Percentiles rank a stretch among this genome's conserved stretches.
Conservation (phyloP, 495 filamentous ascomycete species). For the Xylaria palmicola region DNA sequence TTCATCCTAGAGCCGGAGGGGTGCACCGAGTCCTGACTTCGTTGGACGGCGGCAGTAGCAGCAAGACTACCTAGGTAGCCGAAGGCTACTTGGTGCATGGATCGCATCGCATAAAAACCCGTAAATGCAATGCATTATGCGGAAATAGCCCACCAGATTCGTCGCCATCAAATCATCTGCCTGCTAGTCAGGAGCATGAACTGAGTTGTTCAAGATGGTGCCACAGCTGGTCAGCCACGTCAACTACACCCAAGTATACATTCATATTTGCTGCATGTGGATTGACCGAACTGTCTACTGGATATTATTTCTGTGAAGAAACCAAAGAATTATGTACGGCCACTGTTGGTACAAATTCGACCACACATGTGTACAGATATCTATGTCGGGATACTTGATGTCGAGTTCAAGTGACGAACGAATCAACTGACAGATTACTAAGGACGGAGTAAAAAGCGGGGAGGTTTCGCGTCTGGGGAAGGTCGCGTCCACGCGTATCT, state of each 20-base stretch:
- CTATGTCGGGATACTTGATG: no score
- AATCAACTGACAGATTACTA: no score
- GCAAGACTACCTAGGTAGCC: not conserved
- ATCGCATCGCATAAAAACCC: not conserved
- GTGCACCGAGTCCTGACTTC: not conserved
- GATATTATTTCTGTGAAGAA: no score
- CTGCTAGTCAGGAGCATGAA: not conserved
- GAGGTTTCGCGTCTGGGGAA: not conserved
- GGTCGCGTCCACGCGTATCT: not conserved
- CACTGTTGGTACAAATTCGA: no score
- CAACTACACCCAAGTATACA: not conserved
- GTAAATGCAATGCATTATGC: no score
- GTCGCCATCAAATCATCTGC: not conserved
- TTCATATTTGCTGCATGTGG: not conserved
- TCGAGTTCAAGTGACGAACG: no score
- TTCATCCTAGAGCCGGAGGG: conserved; percentile 15
- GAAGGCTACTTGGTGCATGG: not conserved
- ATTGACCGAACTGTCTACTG: not conserved
- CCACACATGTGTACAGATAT: not conserved
- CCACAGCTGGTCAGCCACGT: not conserved
- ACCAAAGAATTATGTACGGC: no score
- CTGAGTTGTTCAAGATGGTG: not conserved
- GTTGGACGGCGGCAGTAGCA: not conserved
- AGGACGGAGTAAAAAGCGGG: not conserved
- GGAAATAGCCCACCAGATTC: not conserved